Evolutionary conservation across 1,139 yeast species (phyloP).

Genomic region (Scheffersomyces titani): DNA sequence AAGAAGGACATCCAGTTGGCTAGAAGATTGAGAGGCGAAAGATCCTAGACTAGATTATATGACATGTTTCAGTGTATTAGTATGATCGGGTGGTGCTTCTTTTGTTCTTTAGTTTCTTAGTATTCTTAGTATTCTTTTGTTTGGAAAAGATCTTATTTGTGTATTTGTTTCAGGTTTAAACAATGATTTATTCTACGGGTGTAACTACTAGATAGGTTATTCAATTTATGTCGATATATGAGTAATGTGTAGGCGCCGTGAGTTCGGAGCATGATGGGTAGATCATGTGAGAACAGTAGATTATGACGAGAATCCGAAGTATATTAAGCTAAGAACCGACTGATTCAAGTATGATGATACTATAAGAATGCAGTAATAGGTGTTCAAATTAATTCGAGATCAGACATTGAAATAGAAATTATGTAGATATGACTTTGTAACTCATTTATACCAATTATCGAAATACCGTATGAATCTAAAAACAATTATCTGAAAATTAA

Average conservation of each 20-base stretch:
- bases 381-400: no score
- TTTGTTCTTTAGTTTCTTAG: background rate
- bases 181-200: background rate
- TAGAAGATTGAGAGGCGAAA: conserved; percentile 56
- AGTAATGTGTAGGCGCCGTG: background rate
- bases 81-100: background rate
- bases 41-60: conserved; percentile 28
- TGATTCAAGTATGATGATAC: no score
- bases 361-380: background rate
- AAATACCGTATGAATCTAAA: no score
- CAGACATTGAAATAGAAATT: no score
- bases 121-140: background rate
- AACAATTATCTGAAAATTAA: background rate
- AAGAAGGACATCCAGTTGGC: conserved; percentile 57
- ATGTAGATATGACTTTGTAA: background rate
- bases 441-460: background rate
- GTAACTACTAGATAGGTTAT: background rate
- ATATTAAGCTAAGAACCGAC: no score
- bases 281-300: no score
- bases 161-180: conserved; percentile 1
- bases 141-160: background rate
- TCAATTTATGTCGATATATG: background rate
- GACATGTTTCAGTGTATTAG: background rate
- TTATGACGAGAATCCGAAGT: no score
- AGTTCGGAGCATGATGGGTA: background rate